A percentile compares a stretch with the other conserved stretches of the same genome.
Conservation (phyloP, 2,329 filamentous ascomycete species). For the Pyrenophora seminiperda region DNA sequence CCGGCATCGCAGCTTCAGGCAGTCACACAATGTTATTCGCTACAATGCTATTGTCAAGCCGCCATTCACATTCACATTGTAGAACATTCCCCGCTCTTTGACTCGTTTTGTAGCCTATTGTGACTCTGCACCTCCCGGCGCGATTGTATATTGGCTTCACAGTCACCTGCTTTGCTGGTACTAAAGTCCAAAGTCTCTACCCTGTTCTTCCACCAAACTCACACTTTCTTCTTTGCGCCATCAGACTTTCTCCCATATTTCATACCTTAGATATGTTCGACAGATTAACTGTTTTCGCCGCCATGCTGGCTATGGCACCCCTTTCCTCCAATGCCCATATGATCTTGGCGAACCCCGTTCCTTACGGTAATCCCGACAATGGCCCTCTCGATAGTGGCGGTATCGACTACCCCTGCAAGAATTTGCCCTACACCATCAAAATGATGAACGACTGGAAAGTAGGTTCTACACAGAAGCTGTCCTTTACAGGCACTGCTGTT, state of each 20-base stretch:
- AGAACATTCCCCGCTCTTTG: slow-evolving; percentile 15
- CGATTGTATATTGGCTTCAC: slow-evolving; percentile 19
- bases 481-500: slow-evolving; percentile 72
- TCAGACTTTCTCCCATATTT: slow-evolving; percentile 4
- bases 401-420: slow-evolving; percentile 82
- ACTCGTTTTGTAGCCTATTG: slow-evolving; percentile 29
- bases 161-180: not conserved
- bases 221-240: slow-evolving; percentile 13
- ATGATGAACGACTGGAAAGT: slow-evolving; percentile 66
- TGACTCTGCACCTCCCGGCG: slow-evolving; percentile 10
- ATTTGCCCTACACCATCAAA: slow-evolving; percentile 48
- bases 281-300: slow-evolving; percentile 15
- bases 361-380: slow-evolving; percentile 64
- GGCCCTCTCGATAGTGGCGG: slow-evolving; percentile 65
- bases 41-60: slow-evolving; percentile 1
- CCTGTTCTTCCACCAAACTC: slow-evolving; percentile 13
- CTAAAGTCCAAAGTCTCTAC: slow-evolving; percentile 16
- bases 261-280: slow-evolving; percentile 16
- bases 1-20: not conserved
- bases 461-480: slow-evolving; percentile 65
- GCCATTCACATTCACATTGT: slow-evolving; percentile 28
- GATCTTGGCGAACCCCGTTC: slow-evolving; percentile 70
- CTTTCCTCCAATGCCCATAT: slow-evolving; percentile 71
- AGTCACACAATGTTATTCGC: not conserved
- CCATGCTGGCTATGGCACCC: slow-evolving; percentile 55